These are phyloP conservation scores for Cryptococcus sp. DNA, from an alignment of 1,284 basidiomycete species.

Conservation along the genomic window DNA sequence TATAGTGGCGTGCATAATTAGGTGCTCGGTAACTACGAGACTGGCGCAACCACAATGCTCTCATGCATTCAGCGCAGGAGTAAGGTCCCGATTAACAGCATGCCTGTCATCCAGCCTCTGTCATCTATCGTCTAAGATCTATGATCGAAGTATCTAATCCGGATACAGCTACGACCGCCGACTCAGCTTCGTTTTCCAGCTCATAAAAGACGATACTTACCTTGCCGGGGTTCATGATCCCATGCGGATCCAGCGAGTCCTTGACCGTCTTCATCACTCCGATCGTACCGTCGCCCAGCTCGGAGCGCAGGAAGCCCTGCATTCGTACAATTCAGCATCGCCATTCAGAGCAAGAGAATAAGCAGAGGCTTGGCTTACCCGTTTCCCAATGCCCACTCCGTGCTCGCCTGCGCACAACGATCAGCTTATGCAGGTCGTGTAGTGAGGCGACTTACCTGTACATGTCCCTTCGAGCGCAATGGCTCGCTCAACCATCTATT, in stretches of 20 bases:
- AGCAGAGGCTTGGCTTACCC: conserved; percentile 30
- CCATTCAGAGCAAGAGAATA: neutral
- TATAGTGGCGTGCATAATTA: too few species aligned
- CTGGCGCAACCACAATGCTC: too few species aligned
- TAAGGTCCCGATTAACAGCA: too few species aligned
- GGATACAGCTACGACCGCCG: neutral
- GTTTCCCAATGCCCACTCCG: conserved; percentile 79
- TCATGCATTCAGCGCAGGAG: too few species aligned
- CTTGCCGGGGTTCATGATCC: conserved; percentile 79
- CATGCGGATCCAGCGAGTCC: conserved; percentile 67
- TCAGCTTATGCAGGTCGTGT: too few species aligned
- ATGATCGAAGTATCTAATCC: neutral
- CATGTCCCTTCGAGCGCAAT: conserved; percentile 54
- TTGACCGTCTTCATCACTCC: conserved; percentile 75
- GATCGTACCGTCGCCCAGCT: conserved; percentile 73
- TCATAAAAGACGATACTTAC: conserved; percentile 21
- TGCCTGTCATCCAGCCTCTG: too few species aligned
- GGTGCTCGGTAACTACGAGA: too few species aligned
- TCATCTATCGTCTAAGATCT: too few species aligned
- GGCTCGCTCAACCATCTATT: conserved; percentile 50
- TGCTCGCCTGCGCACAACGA: conserved; percentile 58
- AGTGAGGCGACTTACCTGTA: conserved; percentile 53
- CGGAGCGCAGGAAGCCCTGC: conserved; percentile 59
- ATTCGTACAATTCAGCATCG: conserved; percentile 8
- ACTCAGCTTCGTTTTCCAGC: neutral